These are phyloP conservation scores for Neoascochyta sp. DNA, from an alignment of 2,329 filamentous ascomycete genomes.

Conservation along the genomic window DNA sequence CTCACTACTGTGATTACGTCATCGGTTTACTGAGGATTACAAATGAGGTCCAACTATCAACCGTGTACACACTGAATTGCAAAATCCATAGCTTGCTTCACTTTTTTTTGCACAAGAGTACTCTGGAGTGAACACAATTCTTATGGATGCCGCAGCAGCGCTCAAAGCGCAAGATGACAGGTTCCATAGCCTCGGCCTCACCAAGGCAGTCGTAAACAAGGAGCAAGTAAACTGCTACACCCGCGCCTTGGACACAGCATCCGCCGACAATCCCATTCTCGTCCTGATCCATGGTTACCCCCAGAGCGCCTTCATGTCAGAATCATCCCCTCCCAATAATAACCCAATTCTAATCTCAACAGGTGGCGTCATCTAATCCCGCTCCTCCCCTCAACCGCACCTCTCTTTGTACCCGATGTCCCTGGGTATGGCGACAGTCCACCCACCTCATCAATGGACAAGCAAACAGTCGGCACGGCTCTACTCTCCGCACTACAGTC, in stretches of 20 bases:
- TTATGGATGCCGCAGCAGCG: slow-evolving; percentile 21
- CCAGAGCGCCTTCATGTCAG: slow-evolving; percentile 28
- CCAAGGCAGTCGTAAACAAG: slow-evolving; percentile 24
- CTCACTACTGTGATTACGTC: too few species aligned
- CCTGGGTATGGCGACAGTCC: slow-evolving; percentile 32
- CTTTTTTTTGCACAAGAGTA: too few species aligned
- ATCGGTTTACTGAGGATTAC: too few species aligned
- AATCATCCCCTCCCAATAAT: background rate
- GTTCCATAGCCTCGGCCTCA: slow-evolving; percentile 24
- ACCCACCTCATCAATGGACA: slow-evolving; percentile 26
- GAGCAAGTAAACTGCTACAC: slow-evolving; percentile 27
- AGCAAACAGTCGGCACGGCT: slow-evolving; percentile 24
- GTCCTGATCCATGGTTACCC: slow-evolving; percentile 36
- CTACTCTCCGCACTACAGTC: slow-evolving; percentile 23
- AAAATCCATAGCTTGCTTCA: too few species aligned
- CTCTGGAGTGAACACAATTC: too few species aligned
- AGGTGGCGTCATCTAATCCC: slow-evolving; percentile 36
- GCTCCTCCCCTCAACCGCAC: slow-evolving; percentile 21
- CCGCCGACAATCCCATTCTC: slow-evolving; percentile 27
- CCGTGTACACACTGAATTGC: background rate
- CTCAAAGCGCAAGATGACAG: slow-evolving; percentile 28
- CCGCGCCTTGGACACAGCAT: slow-evolving; percentile 19
- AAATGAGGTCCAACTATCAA: too few species aligned
- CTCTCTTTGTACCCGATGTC: slow-evolving; percentile 31
- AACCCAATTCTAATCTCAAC: background rate